Percentiles rank a stretch among this genome's conserved stretches.
Conservation (phyloP, 352 stramenopile species). For the Globisporangium orthogonon region DNA sequence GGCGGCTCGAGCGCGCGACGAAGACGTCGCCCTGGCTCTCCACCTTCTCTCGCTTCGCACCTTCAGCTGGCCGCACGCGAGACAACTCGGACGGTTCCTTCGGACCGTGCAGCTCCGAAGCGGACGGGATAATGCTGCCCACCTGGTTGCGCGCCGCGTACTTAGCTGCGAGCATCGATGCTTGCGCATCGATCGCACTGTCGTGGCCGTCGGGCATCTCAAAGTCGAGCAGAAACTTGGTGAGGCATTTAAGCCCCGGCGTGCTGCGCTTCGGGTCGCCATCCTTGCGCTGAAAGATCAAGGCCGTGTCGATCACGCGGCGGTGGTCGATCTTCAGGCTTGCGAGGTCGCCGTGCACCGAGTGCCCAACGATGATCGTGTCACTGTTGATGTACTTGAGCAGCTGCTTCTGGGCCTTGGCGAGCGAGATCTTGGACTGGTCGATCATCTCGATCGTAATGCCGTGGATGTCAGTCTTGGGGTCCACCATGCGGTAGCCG, state of each 20-base stretch:
- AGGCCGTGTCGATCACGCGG: slow-evolving; percentile 78
- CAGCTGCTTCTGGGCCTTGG: slow-evolving; percentile 73
- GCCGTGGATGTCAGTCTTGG: slow-evolving; percentile 85
- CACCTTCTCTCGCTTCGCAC: slow-evolving; percentile 17
- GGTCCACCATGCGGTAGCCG: slow-evolving; percentile 49
- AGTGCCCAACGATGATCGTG: slow-evolving; percentile 83
- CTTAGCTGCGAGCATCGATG: slow-evolving; percentile 82
- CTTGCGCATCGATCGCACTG: slow-evolving; percentile 81
- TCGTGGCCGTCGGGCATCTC: slow-evolving; percentile 84
- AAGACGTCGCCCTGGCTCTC: slow-evolving; percentile 3
- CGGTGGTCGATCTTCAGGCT: slow-evolving; percentile 69
- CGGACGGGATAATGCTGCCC: slow-evolving; percentile 62
- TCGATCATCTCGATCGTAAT: slow-evolving; percentile 68
- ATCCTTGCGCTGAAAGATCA: slow-evolving; percentile 68
- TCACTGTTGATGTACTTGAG: slow-evolving; percentile 80
- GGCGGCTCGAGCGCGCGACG: slow-evolving; percentile 53
- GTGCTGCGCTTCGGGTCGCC: slow-evolving; percentile 27
- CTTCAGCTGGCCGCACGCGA: not conserved
- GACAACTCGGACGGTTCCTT: slow-evolving; percentile 5
- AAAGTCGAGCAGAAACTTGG: slow-evolving; percentile 74
- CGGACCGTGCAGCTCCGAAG: slow-evolving; percentile 54
- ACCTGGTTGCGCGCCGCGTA: slow-evolving; percentile 50
- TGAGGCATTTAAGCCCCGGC: slow-evolving; percentile 67
- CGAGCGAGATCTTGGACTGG: slow-evolving; percentile 65
- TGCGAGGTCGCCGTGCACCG: slow-evolving; percentile 67